A percentile compares a stretch with the other conserved stretches of the same genome.
Evolutionary conservation across 345 rosid species (phyloP).

Genomic region (Eucalyptus sideroxylon): DNA sequence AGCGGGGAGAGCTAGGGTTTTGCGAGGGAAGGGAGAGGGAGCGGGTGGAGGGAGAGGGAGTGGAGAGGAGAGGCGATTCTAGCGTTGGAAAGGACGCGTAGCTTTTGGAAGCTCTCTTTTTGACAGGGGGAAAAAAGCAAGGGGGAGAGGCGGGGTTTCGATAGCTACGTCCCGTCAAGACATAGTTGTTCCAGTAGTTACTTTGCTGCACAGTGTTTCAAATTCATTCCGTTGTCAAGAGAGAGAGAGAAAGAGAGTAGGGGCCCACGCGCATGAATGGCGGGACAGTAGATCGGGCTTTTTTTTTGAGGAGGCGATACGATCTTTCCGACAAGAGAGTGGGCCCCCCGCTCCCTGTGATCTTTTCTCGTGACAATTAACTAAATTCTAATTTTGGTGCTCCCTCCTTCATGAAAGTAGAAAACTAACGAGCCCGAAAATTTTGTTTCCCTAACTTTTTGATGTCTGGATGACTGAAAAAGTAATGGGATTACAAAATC

Average conservation of each 20-base stretch:
- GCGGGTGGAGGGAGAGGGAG: neutral
- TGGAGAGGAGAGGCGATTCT: neutral
- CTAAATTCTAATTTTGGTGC: neutral
- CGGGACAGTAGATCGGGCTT: neutral
- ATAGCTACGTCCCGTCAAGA: neutral
- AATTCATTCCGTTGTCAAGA: neutral
- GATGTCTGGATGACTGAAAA: neutral
- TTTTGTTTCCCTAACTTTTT: neutral
- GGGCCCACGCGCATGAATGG: neutral
- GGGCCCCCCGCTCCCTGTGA: neutral
- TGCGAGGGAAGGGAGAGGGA: neutral
- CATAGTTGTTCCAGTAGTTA: neutral
- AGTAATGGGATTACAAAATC: neutral
- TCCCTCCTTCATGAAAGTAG: neutral
- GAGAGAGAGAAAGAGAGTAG: neutral
- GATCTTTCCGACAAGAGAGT: neutral
- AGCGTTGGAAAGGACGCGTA: slow-evolving; percentile 1
- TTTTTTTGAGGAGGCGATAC: neutral
- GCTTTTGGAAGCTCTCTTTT: neutral
- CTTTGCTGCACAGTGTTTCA: neutral
- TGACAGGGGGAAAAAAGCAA: neutral
- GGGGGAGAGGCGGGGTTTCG: neutral
- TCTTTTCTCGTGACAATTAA: neutral
- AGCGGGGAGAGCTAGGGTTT: neutral
- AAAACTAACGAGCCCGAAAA: neutral